Base-by-base conservation (phyloP, 805 yeast genomes). In the Sungouiella blattae region DNA sequence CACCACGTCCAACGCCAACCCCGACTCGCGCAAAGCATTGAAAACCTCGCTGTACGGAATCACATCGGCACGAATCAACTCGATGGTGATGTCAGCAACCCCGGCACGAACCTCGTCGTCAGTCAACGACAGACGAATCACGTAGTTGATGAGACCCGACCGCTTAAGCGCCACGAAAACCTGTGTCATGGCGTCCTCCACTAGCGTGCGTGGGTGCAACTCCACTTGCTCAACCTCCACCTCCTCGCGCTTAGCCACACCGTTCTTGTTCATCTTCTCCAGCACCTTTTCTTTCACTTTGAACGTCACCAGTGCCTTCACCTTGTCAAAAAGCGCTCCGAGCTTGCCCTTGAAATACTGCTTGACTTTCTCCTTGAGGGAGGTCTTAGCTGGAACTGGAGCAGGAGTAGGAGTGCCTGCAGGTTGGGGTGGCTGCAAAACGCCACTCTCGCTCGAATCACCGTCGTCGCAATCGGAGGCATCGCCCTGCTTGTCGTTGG, bases 41-140 rank as follows among this genome's bases (percentile, higher is more conserved):
- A 60, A 60, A 4, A 60, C 47, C 16, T 59, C 63, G 32, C 50
- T 47, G 41, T 52, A 60, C 2, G 66, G 64, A 40, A 60, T 59
- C 6, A 53, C 64, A 17, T 50, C 55, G 2, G 58, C 55, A 26
- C 50, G 41, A 15, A 62, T 29, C 22, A 60, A 44, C 15, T 55
- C 50, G 24, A 58, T 43, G 7, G 57, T 44, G 8, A 58, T 41
- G 23, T 53, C 47, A 17, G 48, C 47, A 13, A 60, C 33, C 11
- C 49, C 50, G 6, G 41, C 46, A 29, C 67, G 47, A 3, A 51
- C 53, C 28, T 55, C 43, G 16, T 52, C 57, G 35, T 62, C 64
- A 8, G 61, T 51, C 22, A 60, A 46, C 5, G 62, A 41, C 46
- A 49, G 42, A 37, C 47, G 49, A 12, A 60, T 42, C 18, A 57